Conservation (phyloP, 768 basidiomycete species). For the Rhizopogon vulgaris region DNA sequence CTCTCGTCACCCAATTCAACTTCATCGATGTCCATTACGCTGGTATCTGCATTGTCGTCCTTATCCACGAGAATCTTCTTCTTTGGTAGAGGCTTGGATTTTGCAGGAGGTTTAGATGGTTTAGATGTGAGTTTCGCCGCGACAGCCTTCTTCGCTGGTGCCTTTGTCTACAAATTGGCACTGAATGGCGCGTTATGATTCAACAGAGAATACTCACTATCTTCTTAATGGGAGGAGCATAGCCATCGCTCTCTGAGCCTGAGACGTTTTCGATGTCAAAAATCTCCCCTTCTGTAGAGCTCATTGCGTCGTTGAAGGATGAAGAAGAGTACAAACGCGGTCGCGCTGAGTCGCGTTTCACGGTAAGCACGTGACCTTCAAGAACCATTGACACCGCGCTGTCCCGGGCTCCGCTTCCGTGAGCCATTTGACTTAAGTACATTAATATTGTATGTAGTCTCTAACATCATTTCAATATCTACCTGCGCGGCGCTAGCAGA, state of each 20-base stretch:
- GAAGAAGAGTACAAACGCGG: neutral
- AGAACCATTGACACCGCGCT: no score
- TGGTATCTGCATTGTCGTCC: constrained; percentile 54
- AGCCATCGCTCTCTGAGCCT: constrained; percentile 62
- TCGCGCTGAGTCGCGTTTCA: no score
- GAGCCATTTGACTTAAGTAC: no score
- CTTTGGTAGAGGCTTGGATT: constrained; percentile 53
- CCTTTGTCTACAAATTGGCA: constrained; percentile 18
- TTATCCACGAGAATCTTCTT: constrained; percentile 66
- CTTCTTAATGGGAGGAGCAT: constrained; percentile 56
- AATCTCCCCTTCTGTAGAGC: constrained; percentile 67
- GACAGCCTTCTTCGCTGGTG: constrained; percentile 32
- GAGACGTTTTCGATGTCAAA: constrained; percentile 57
- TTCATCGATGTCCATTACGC: constrained; percentile 36
- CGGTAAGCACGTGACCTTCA: no score
- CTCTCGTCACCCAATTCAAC: constrained; percentile 36
- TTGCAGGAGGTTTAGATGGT: constrained; percentile 37
- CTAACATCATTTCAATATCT: neutral
- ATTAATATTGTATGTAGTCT: no score
- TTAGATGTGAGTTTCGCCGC: constrained; percentile 37
- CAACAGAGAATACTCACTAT: constrained; percentile 17
- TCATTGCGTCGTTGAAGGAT: constrained; percentile 40
- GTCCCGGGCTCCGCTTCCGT: neutral
- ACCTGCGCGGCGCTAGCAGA: neutral
- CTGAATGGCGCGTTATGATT: constrained; percentile 13